Evolutionary conservation across 208 protist genomes (phyloP).

Genomic region (Porcisia hertigi): DNA sequence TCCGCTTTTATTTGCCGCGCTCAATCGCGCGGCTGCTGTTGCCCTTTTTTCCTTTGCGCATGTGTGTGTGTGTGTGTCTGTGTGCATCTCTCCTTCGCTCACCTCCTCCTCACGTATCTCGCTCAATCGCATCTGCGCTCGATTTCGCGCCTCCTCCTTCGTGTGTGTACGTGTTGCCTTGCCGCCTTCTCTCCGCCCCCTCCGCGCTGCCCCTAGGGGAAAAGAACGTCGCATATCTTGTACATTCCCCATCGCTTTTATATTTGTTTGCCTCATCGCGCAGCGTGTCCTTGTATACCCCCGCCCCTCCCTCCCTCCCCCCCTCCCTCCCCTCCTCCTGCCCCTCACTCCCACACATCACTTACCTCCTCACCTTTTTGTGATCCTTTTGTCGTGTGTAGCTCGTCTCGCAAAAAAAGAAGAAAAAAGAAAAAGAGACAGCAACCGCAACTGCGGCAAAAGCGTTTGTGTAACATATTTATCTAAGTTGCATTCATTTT

Average conservation of each 20-base stretch:
- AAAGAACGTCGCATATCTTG: too few relatives aligned
- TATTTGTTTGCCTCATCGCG: background rate
- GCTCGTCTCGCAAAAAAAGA: too few relatives aligned
- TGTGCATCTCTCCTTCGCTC: background rate
- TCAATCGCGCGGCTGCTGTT: background rate
- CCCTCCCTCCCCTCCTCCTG: background rate
- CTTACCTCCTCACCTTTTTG: background rate
- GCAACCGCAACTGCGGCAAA: too few relatives aligned
- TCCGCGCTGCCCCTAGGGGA: too few relatives aligned
- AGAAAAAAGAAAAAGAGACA: too few relatives aligned
- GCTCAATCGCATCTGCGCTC: background rate
- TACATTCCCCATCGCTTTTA: background rate
- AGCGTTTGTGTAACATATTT: too few relatives aligned
- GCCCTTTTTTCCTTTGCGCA: background rate
- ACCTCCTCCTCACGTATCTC: background rate
- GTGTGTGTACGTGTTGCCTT: background rate
- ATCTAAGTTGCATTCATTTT: too few relatives aligned
- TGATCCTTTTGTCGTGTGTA: background rate
- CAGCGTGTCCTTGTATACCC: background rate
- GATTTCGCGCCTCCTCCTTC: background rate
- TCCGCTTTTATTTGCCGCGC: background rate
- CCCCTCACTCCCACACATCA: background rate
- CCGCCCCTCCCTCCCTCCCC: background rate
- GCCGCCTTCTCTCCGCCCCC: background rate
- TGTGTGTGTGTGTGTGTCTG: conserved; percentile 12